Evolutionary conservation across 192 early-diverging fungal genomes (phyloP).

Genomic region (Helicostylum pulchrum): DNA sequence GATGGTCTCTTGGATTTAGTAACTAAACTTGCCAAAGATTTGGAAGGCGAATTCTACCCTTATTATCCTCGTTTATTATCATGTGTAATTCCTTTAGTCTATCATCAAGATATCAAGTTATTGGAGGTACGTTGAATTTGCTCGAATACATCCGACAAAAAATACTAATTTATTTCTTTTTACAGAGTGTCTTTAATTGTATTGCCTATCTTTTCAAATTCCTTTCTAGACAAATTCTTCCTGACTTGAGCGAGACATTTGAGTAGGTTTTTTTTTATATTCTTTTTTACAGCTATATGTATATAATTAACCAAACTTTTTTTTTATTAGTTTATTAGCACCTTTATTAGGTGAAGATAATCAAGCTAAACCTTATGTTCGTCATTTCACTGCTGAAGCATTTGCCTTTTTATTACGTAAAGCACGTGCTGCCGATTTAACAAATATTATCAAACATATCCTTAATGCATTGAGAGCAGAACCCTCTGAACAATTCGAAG

Average conservation of each 20-base stretch:
- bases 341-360: constrained; percentile 68
- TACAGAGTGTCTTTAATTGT: constrained; percentile 75
- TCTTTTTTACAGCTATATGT: background rate
- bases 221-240: constrained; percentile 64
- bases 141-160: background rate
- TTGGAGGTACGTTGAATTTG: constrained; percentile 60
- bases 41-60: constrained; percentile 87
- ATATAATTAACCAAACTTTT: no score
- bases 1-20: constrained; percentile 80
- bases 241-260: constrained; percentile 73
- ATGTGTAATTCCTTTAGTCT: constrained; percentile 64
- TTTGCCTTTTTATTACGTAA: constrained; percentile 89
- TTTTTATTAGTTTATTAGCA: constrained; percentile 53
- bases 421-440: constrained; percentile 57
- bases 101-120: constrained; percentile 62
- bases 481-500: constrained; percentile 52
- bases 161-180: background rate
- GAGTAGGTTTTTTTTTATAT: constrained; percentile 38
- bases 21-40: constrained; percentile 81
- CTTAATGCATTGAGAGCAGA: constrained; percentile 47
- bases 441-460: constrained; percentile 59
- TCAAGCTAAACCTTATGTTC: constrained; percentile 69
- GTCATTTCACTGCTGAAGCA: constrained; percentile 87
- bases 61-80: constrained; percentile 68
- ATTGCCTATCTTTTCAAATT: constrained; percentile 93